Evolutionary conservation across 192 early-diverging fungal species (phyloP).

Genomic region (Obelidium mucronatum): DNA sequence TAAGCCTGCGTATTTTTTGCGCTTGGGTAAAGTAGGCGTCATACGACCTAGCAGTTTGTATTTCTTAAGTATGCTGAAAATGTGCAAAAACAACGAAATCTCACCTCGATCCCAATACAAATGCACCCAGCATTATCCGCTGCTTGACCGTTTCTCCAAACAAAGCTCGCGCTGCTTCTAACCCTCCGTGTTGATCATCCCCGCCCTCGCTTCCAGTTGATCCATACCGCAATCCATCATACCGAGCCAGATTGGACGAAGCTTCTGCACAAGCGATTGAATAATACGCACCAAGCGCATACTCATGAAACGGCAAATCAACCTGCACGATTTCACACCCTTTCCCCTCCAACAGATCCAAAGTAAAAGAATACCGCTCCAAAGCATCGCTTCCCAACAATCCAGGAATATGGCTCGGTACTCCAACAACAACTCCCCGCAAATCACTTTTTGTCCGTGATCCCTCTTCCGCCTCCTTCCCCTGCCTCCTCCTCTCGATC

Average conservation of each 20-base stretch:
- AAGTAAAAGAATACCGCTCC: slow-evolving; percentile 40
- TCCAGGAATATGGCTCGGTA: slow-evolving; percentile 46
- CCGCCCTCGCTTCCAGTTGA: neutral
- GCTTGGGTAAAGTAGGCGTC: slow-evolving; percentile 79
- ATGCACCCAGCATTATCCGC: slow-evolving; percentile 88
- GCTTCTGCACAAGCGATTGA: slow-evolving; percentile 90
- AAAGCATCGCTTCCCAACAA: neutral
- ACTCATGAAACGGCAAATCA: slow-evolving; percentile 70
- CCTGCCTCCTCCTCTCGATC: neutral
- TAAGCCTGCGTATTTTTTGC: slow-evolving; percentile 79
- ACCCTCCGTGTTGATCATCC: neutral
- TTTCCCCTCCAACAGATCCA: slow-evolving; percentile 56
- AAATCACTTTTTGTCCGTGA: too few species aligned
- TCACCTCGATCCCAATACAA: slow-evolving; percentile 82
- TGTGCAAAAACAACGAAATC: slow-evolving; percentile 24
- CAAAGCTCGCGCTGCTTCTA: slow-evolving; percentile 65
- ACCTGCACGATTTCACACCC: slow-evolving; percentile 78
- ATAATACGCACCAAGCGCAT: slow-evolving; percentile 86
- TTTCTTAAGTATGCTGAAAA: neutral
- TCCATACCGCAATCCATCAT: slow-evolving; percentile 89
- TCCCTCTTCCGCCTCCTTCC: too few species aligned
- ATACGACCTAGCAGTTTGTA: slow-evolving; percentile 54
- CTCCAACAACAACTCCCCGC: slow-evolving; percentile 63
- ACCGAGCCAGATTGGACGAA: slow-evolving; percentile 87
- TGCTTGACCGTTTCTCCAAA: slow-evolving; percentile 84